These are phyloP conservation scores for Neurospora sp. DNA, from an alignment of 495 filamentous ascomycete species.

Conservation along the genomic window DNA sequence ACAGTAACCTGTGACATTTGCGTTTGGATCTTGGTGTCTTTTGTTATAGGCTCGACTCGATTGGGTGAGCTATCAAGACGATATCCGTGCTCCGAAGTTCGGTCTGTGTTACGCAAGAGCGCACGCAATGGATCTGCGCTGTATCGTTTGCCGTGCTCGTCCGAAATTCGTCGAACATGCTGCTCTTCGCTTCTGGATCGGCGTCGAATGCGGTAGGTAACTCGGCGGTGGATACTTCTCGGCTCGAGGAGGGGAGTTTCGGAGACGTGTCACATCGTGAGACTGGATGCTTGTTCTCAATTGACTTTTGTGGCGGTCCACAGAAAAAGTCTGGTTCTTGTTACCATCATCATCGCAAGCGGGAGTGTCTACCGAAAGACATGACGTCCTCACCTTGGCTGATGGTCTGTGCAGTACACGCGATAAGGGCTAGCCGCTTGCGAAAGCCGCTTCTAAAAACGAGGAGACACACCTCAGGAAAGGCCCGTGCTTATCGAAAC, in stretches of 20 bases:
- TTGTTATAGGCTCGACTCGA: neutral
- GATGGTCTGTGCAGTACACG: neutral
- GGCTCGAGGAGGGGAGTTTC: neutral
- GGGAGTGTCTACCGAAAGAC: neutral
- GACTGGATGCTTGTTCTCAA: neutral
- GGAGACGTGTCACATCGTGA: neutral
- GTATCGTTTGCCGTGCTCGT: neutral
- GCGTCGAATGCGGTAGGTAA: neutral
- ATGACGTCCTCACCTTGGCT: neutral
- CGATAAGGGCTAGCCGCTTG: neutral
- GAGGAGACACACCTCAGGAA: neutral
- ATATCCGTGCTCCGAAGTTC: neutral
- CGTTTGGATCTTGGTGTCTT: neutral
- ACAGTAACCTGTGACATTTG: neutral
- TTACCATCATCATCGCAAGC: neutral
- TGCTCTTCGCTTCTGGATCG: neutral
- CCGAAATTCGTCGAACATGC: neutral
- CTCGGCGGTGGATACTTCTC: neutral
- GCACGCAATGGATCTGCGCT: neutral
- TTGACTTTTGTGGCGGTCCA: neutral
- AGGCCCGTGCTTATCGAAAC: neutral
- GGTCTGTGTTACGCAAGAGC: neutral
- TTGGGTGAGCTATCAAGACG: neutral
- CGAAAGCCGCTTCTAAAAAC: neutral
- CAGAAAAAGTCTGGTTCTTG: neutral